Conservation (phyloP, 2,329 filamentous ascomycete species). For the Aspergillus tubingensis region DNA sequence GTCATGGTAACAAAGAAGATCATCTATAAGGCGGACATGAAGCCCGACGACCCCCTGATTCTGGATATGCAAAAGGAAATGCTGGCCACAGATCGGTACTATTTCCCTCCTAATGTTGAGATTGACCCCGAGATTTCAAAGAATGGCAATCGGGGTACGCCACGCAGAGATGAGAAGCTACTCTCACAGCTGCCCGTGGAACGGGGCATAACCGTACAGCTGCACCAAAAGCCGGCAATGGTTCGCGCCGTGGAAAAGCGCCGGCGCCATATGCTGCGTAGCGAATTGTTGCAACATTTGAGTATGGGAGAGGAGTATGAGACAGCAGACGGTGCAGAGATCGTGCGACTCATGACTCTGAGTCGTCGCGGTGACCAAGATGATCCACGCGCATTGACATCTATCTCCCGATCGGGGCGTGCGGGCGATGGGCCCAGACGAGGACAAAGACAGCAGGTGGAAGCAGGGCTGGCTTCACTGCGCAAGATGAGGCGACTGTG, state of each 20-base stretch:
- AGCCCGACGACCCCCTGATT: slow-evolving; percentile 48
- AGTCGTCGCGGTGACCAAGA: slow-evolving; percentile 22
- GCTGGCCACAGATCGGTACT: slow-evolving; percentile 46
- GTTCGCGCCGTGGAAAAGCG: slow-evolving; percentile 33
- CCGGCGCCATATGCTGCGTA: slow-evolving; percentile 28
- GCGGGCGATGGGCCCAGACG: slow-evolving; percentile 1
- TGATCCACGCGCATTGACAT: slow-evolving; percentile 25
- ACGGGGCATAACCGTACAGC: slow-evolving; percentile 35
- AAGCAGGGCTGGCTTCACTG: neutral
- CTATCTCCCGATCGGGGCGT: slow-evolving; percentile 27
- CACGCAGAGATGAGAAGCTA: slow-evolving; percentile 13
- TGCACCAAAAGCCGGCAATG: slow-evolving; percentile 40
- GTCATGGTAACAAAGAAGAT: slow-evolving; percentile 54
- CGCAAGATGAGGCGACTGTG: slow-evolving; percentile 25
- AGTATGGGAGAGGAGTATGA: slow-evolving; percentile 14
- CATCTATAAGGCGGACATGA: slow-evolving; percentile 50
- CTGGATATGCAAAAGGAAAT: slow-evolving; percentile 54
- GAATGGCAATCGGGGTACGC: slow-evolving; percentile 18
- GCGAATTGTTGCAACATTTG: slow-evolving; percentile 26
- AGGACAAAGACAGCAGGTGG: slow-evolving; percentile 6
- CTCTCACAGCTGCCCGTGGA: slow-evolving; percentile 33
- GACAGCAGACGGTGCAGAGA: slow-evolving; percentile 16
- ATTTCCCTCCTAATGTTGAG: slow-evolving; percentile 48
- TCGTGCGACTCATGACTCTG: slow-evolving; percentile 35
- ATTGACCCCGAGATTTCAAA: slow-evolving; percentile 40